Base-by-base conservation (phyloP, 2,329 filamentous ascomycete genomes). In the Diaporthe velutina region DNA sequence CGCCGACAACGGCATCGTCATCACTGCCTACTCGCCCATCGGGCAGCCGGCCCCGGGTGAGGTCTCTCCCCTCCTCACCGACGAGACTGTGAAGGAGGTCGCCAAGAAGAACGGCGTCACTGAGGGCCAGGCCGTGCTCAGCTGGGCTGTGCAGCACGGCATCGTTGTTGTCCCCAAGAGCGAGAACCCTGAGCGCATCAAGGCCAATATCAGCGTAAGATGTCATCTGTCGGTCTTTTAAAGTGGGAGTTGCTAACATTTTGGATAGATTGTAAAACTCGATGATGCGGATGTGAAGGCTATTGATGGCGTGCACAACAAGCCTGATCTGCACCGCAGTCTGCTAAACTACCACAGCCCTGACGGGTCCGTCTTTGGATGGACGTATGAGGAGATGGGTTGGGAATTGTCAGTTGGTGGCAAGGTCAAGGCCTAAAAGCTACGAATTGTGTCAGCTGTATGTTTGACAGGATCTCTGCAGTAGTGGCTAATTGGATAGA, bases 1-100 rank as follows among this genome's bases (percentile, higher is more conserved):
- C 83, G 87, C 88, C 79, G 82, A 87, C 77, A 92, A 93, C 84
- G 87, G 88, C 78, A 93, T 94, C 79, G 86, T 92, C 84, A 84
- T 87, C 82, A 93, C 90, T 25, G 91, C 90, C 77, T 93, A 93
- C 86, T 92, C 90, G 42, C 85, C 87, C 76, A 85, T 88, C 73
- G 86, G 86, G 5, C 74, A 76, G 54, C 74, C 74, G 1, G 9
- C 15, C 22, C 52, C 74, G 6, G 58, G 40, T n/a, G 15, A 54
- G 28, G 42, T 60, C 12, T 74, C 72, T 0, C 74, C 74, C 2
- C 58, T 76, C 30, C 72, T 76, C 22, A 77, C 54, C 58, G 80
- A 79, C 58, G 70, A 75, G 73, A 77, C 33, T 78, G 80, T 70
- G 76, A 77, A 35, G 78, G 15, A 57, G 15, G 28, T 82, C 33